A percentile compares a stretch with the other conserved stretches of the same genome.
These are phyloP conservation scores for Cyclotella sp. DNA, from an alignment of 108 stramenopile species.

Conservation along the genomic window DNA sequence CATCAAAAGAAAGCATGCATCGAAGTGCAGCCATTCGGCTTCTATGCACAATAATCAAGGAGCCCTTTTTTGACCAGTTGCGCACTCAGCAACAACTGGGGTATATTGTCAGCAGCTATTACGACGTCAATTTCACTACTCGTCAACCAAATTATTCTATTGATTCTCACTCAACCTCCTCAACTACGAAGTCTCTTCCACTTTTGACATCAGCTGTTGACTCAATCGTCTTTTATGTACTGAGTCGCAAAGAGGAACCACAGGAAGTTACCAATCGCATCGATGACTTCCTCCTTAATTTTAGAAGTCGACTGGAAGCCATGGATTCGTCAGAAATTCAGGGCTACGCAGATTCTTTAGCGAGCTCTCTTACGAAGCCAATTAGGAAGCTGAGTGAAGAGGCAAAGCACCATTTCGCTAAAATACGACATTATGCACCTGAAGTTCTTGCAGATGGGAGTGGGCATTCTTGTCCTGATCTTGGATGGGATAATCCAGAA, in stretches of 20 bases:
- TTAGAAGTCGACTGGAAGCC: slow-evolving; percentile 58
- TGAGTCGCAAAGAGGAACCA: slow-evolving; percentile 77
- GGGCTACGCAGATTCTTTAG: slow-evolving; percentile 67
- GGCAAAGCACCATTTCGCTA: slow-evolving; percentile 59
- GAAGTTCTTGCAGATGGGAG: slow-evolving; percentile 50
- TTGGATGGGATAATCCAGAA: slow-evolving; percentile 74
- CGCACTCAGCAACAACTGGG: slow-evolving; percentile 87
- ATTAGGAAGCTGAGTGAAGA: slow-evolving; percentile 78
- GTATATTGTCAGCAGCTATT: slow-evolving; percentile 79
- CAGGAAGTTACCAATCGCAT: slow-evolving; percentile 72
- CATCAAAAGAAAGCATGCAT: slow-evolving; percentile 62
- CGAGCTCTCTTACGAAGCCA: slow-evolving; percentile 77
- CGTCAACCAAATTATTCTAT: slow-evolving; percentile 21
- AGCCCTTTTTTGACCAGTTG: slow-evolving; percentile 84
- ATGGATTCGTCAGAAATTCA: slow-evolving; percentile 78
- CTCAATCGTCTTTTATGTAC: slow-evolving; percentile 69
- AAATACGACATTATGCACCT: slow-evolving; percentile 74
- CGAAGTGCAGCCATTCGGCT: slow-evolving; percentile 76
- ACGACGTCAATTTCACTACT: slow-evolving; percentile 69
- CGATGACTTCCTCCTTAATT: slow-evolving; percentile 78
- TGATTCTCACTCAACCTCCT: background rate
- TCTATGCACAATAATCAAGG: slow-evolving; percentile 80
- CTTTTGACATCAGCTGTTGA: slow-evolving; percentile 69
- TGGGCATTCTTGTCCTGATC: slow-evolving; percentile 22
- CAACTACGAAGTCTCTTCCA: slow-evolving; percentile 22